Evolutionary conservation across 768 basidiomycete species (phyloP).

Genomic region (Suillus alpinus): DNA sequence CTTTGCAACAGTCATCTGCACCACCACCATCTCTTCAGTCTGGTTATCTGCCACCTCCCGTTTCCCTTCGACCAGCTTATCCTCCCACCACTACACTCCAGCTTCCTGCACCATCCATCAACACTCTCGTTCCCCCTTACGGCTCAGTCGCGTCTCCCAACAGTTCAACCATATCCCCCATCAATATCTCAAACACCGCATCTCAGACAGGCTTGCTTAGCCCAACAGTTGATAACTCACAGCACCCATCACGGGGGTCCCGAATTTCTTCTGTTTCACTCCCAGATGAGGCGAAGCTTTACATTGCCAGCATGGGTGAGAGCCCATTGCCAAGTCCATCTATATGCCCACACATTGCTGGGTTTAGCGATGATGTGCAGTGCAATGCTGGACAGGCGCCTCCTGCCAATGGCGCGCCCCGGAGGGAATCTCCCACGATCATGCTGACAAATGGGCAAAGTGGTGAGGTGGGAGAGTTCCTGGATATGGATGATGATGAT

Average conservation of each 20-base stretch:
- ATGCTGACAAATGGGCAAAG: constrained; percentile 9
- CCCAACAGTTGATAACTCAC: constrained; percentile 30
- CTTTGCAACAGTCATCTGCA: constrained; percentile 5
- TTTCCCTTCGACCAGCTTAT: constrained; percentile 5
- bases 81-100: constrained; percentile 25
- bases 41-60: neutral
- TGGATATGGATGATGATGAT: constrained; percentile 53
- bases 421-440: constrained; percentile 10
- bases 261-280: constrained; percentile 59
- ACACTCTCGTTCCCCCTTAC: constrained; percentile 16
- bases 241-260: constrained; percentile 58
- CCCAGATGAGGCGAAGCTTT: constrained; percentile 74
- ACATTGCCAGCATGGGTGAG: constrained; percentile 66
- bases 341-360: constrained; percentile 9
- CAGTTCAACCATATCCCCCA: constrained; percentile 12
- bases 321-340: constrained; percentile 57
- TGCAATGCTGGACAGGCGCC: constrained; percentile 1
- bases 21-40: constrained; percentile 6
- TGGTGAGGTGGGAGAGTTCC: constrained; percentile 51
- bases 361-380: constrained; percentile 2
- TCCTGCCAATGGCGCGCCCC: neutral
- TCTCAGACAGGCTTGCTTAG: constrained; percentile 15
- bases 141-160: neutral
- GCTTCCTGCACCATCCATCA: constrained; percentile 32
- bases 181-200: constrained; percentile 16